Base-by-base conservation (phyloP, 192 early-diverging fungal genomes). In the Coemansia reversa region DNA sequence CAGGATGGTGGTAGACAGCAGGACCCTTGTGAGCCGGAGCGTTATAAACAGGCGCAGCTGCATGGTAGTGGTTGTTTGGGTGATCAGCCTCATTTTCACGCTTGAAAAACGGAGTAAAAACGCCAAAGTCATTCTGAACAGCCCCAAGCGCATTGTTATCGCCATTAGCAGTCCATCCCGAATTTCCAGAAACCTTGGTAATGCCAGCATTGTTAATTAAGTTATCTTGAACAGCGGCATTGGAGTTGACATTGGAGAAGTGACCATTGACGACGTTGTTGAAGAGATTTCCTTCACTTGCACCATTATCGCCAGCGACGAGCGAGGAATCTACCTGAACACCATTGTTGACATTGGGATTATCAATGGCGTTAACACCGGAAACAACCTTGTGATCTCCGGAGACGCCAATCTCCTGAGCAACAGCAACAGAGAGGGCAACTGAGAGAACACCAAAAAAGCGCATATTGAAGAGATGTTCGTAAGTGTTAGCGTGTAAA, bases 291-390 rank as follows among this genome's bases (percentile, higher is more conserved):
- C 45, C 49, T n/a, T 24, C 32, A 24, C 63, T 51, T n/a, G 32
- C 20, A 19, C 19, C 29, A 16, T 30, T 58, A 23, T 51, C 62
- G 0, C 65, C 64, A 19, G 65, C 47, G 19, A 66, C 64, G 7
- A 72, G 55, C 18, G 75, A 72, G 0, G 62, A 51, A 16, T 71
- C 74, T 8, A 51, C 25, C 29, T 71, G 64, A 30, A 65, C 47
- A 24, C 69, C 74, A 24, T 76, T 77, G 62, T 77, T 77, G 25
- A 68, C 51, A 20, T 72, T 72, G 11, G 75, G 65, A 16, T 57
- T 52, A 55, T 68, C 51, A 23, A 77, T 72, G 3, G 69, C 75
- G 47, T 42, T 72, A 39, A 58, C 48, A 1, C 75, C 75, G 1
- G 69, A 28, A 23, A 65, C 33, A 5, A 69, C 59, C 9, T 47